Evolutionary conservation across 2,329 filamentous ascomycete genomes (phyloP), one percentile per base, ranked within the genome.

Genomic region (Colletotrichum sansevieriae): DNA sequence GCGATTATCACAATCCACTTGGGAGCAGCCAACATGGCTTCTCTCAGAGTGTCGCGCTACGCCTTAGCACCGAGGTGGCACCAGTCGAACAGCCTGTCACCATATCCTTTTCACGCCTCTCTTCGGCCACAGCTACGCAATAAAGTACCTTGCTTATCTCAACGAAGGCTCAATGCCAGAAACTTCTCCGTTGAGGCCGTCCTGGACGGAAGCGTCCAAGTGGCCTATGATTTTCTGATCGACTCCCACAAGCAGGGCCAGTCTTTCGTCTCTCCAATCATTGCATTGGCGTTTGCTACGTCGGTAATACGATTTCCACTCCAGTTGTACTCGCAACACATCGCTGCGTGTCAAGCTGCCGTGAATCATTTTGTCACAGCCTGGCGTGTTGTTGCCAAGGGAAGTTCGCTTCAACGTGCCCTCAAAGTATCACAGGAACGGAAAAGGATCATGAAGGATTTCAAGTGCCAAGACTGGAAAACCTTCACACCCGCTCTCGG

Each of bases 251-350:
- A 68, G 25, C 46, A 73, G 25, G 81, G 82, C 43, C 74, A 84
- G 1, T 85, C 86, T 1, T 89, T 87, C 87, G 87, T 80, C 71
- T 71, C 87, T 37, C 80, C 82, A 33, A 85, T 89, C 54, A 86
- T 87, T 4, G 77, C 85, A n/a, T 77, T 85, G 13, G 84, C 85
- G 7, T 69, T 87, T 2, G 75, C 77, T 52, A 76, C 87, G 73
- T 72, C 82, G 44, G 65, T 81, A 55, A 73, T 84, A 67, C 81
- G 86, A 13, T 74, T 87, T 4, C 87, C 87, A 39, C 37, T 39
- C 6, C 37, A 39, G 5, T 3, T 12, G 37, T 39, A 39, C 11
- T 39, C 37, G 37, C 11, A 39, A 39, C 3, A 11, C 10, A 35
- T 52, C 10, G 10, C 9, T 12, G 25, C 33, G 1, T 29, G 49